These are phyloP conservation scores for Sarocladium brachiariae DNA, from an alignment of 2,329 filamentous ascomycete species.

Conservation along the genomic window DNA sequence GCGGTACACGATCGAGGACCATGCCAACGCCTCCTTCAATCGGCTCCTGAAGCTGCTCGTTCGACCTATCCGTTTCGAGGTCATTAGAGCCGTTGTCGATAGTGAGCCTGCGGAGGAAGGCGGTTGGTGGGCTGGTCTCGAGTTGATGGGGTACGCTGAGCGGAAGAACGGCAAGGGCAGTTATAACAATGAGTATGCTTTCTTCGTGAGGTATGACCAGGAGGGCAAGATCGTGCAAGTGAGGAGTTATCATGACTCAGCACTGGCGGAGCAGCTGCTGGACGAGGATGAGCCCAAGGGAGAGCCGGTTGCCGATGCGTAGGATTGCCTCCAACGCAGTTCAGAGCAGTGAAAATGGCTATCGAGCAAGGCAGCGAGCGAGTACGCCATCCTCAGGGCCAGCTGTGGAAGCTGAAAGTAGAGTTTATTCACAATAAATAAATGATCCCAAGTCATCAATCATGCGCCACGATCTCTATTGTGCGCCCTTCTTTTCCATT, in stretches of 20 bases:
- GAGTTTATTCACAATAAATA: conserved; percentile 3
- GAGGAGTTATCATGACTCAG: conserved; percentile 18
- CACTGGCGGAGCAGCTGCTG: conserved; percentile 16
- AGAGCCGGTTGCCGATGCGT: neutral
- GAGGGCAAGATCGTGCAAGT: conserved; percentile 19
- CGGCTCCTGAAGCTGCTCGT: conserved; percentile 15
- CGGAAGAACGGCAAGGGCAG: conserved; percentile 13
- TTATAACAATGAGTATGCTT: conserved; percentile 20
- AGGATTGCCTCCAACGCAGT: too few relatives aligned
- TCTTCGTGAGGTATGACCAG: conserved; percentile 18
- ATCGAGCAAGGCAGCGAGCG: too few relatives aligned
- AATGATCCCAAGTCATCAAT: conserved; percentile 4
- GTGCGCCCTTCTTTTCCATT: neutral
- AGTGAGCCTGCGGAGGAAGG: conserved; percentile 15
- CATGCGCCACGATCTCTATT: neutral
- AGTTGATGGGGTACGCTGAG: conserved; percentile 16
- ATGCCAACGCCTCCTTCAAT: conserved; percentile 16
- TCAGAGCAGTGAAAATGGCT: too few relatives aligned
- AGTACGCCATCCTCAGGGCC: too few relatives aligned
- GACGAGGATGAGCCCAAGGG: conserved; percentile 3
- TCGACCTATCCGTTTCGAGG: conserved; percentile 17
- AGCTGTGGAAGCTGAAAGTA: neutral
- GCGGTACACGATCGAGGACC: conserved; percentile 13
- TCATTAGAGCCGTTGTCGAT: conserved; percentile 17
- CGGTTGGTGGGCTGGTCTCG: conserved; percentile 18